Conservation (phyloP, 2,329 filamentous ascomycete species). For the Cadophora sp. region DNA sequence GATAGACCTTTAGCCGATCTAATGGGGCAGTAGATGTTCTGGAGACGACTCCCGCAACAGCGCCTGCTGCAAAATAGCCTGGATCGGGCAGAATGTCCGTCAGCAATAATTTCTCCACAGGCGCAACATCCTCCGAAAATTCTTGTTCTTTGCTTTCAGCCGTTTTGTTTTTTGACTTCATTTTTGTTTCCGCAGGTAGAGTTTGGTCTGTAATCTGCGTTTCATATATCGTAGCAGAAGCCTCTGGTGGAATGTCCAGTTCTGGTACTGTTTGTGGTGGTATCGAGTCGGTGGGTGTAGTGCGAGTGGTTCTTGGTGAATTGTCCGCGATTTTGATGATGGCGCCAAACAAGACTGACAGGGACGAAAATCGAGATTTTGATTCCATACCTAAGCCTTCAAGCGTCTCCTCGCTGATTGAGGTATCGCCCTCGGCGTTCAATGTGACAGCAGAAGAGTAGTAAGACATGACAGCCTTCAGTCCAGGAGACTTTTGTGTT, state of each 20-base stretch:
- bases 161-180: slow-evolving; percentile 8
- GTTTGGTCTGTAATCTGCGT: slow-evolving; percentile 28
- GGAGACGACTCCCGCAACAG: slow-evolving; percentile 91
- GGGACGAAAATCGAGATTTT: slow-evolving; percentile 68
- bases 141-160: slow-evolving; percentile 19
- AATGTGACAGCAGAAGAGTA: slow-evolving; percentile 89
- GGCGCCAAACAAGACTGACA: slow-evolving; percentile 77
- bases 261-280: slow-evolving; percentile 5
- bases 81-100: slow-evolving; percentile 69
- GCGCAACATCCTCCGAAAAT: slow-evolving; percentile 30
- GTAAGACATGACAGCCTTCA: slow-evolving; percentile 86
- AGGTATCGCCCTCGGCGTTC: slow-evolving; percentile 92
- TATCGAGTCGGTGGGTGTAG: neutral
- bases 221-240: slow-evolving; percentile 17
- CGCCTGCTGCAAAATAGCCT: slow-evolving; percentile 97
- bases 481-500: slow-evolving; percentile 67
- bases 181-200: slow-evolving; percentile 17
- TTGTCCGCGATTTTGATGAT: slow-evolving; percentile 69
- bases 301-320: slow-evolving; percentile 39
- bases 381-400: slow-evolving; percentile 89
- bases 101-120: slow-evolving; percentile 41
- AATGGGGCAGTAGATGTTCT: slow-evolving; percentile 94
- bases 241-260: slow-evolving; percentile 22
- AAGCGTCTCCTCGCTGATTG: slow-evolving; percentile 88
- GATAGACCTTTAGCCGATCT: slow-evolving; percentile 95